These are phyloP conservation scores for Boletus coccyginus DNA, from an alignment of 768 basidiomycete species.

Conservation along the genomic window DNA sequence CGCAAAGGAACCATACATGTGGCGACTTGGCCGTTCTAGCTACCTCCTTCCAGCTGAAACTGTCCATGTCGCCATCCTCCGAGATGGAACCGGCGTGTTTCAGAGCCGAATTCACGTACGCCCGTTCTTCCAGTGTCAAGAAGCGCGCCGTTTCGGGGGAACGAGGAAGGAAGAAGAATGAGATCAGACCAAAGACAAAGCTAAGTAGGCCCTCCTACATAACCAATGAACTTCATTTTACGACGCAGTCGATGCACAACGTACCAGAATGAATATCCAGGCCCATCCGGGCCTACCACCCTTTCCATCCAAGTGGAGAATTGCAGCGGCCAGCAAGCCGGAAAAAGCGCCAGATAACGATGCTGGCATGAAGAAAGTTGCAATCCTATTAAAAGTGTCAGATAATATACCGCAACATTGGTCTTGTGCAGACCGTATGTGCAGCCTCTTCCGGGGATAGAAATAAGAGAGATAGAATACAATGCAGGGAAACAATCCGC, in stretches of 20 bases:
- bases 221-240: not conserved
- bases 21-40: conserved; percentile 44
- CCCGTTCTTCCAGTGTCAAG: conserved; percentile 48
- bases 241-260: not conserved
- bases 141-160: conserved; percentile 47
- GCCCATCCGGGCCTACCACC: conserved; percentile 28
- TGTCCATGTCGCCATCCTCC: conserved; percentile 41
- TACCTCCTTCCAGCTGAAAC: conserved; percentile 59
- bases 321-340: conserved; percentile 60
- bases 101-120: conserved; percentile 35
- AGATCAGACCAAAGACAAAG: conserved; percentile 47
- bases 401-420: not conserved
- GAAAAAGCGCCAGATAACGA: conserved; percentile 60
- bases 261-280: conserved; percentile 56
- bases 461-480: conserved; percentile 57
- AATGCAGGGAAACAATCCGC: conserved; percentile 56
- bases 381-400: conserved; percentile 27
- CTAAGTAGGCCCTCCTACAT: conserved; percentile 60
- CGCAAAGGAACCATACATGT: conserved; percentile 51
- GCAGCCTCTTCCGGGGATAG: conserved; percentile 31
- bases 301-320: conserved; percentile 54
- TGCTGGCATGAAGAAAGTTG: conserved; percentile 38
- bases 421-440: conserved; percentile 15
- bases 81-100: conserved; percentile 27
- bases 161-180: conserved; percentile 33